phyloP scores from a whole-genome alignment of 805 yeast species.

The Nakazawaea populi region DNA sequence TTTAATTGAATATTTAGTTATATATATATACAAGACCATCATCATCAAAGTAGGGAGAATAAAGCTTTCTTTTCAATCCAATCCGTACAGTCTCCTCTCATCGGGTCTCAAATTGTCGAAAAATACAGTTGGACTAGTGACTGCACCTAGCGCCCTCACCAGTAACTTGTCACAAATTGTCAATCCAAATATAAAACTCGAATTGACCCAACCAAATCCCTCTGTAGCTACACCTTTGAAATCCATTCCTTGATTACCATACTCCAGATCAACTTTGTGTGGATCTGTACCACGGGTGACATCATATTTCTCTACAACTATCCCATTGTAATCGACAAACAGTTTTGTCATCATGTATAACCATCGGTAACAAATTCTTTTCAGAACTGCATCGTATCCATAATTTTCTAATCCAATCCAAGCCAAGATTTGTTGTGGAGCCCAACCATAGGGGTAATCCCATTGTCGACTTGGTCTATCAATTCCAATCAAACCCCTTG shows the following conservation, averaged over 20 bases:
- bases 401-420: conserved; percentile 83
- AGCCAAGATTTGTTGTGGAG: conserved; percentile 93
- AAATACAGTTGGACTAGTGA: conserved; percentile 66
- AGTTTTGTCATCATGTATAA: conserved; percentile 82
- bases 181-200: conserved; percentile 73
- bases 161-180: conserved; percentile 61
- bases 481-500: conserved; percentile 66
- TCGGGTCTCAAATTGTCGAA: conserved; percentile 39
- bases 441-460: conserved; percentile 99
- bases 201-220: conserved; percentile 98
- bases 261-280: conserved; percentile 90
- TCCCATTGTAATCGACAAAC: conserved; percentile 88
- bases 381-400: conserved; percentile 58
- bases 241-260: conserved; percentile 93
- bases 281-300: conserved; percentile 81
- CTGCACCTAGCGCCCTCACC: conserved; percentile 70
- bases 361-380: conserved; percentile 83
- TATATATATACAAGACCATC: no score
- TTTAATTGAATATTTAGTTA: no score
- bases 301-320: conserved; percentile 92
- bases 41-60: no score
- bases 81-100: conserved; percentile 33
- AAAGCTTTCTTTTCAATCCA: conserved; percentile 1
- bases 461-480: conserved; percentile 88
- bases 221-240: conserved; percentile 91